Base-by-base conservation (phyloP, 768 basidiomycete species). In the Hygrocybe coccinea region DNA sequence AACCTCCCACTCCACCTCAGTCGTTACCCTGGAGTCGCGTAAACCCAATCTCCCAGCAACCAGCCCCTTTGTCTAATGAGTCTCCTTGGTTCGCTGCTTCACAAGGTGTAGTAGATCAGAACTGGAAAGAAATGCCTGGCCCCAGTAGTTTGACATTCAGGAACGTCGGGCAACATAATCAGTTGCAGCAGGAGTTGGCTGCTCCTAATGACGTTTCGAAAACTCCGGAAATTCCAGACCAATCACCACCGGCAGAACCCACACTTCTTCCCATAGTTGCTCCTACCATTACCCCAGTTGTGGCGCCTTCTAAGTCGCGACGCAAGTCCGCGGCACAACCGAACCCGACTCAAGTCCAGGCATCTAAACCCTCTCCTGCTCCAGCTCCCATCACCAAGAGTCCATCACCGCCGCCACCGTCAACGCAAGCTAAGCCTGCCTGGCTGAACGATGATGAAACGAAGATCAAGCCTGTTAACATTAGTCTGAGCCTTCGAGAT, bases 401-500 rank as follows among this genome's bases (percentile, higher is more conserved):
- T 37, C 59, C 69, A 25, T 57, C 63, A 6, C 48, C 66, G 24
- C 46, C 68, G 10, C 61, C 68, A 2, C 44, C 44, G 11, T 19
- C 66, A n/a, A 67, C 58, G n/a, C 56, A 35, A 10, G 24, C 15
- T 36, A 57, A 54, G 21, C 36, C 79, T 43, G 80, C 83, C 14
- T 89, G 88, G 86, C 74, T 78, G 17, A 81, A 80, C 58, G 86
- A 86, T 34, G 85, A 89, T 38, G 88, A 89, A 12, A 72, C 74
- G 69, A 84, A 83, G 66, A 67, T 74, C 45, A 77, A 78, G 65
- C 62, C 68, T 6, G 64, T 71, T 12, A 69, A 69, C 14, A 62
- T 71, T 4, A 72, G 85, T 21, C 74, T 86, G 36, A 91, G 89
- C 58, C 73, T 99, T 36, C 86, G 94, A 54, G 93, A 98, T 55